Conservation (phyloP, 257 asterid species). For the Paraleonurus japonicus region DNA sequence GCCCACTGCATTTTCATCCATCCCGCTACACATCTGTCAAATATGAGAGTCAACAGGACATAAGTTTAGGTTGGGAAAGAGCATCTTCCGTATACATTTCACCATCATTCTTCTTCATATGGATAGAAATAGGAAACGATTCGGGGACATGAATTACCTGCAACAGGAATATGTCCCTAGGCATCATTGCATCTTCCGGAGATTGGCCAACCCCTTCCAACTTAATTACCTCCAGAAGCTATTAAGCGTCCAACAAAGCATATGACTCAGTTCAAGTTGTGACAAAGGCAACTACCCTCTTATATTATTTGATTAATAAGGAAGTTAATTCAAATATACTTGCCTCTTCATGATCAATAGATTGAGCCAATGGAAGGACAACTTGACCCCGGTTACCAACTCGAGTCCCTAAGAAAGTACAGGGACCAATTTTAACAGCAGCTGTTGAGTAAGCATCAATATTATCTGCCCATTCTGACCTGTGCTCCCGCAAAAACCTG, state of each 20-base stretch:
- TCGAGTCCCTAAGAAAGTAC: slow-evolving; percentile 62
- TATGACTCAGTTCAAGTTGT: not conserved
- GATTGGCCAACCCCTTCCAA: slow-evolving; percentile 74
- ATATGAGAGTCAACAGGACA: no score
- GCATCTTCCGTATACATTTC: not conserved
- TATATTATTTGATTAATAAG: not conserved
- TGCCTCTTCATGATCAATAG: slow-evolving; percentile 97
- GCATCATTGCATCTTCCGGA: slow-evolving; percentile 77
- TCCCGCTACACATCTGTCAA: slow-evolving; percentile 70
- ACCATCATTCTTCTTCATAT: not conserved
- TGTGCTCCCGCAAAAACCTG: slow-evolving; percentile 78
- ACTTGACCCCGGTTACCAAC: slow-evolving; percentile 80
- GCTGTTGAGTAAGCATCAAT: slow-evolving; percentile 80
- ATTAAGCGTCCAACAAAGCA: slow-evolving; percentile 22
- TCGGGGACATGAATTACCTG: slow-evolving; percentile 48
- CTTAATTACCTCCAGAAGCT: slow-evolving; percentile 92
- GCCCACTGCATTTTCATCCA: slow-evolving; percentile 91
- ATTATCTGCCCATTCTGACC: slow-evolving; percentile 96
- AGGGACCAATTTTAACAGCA: slow-evolving; percentile 79
- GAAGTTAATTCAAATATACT: slow-evolving; percentile 26
- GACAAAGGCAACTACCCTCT: not conserved
- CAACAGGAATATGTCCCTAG: slow-evolving; percentile 76
- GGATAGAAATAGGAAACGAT: slow-evolving; percentile 9
- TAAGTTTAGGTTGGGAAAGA: no score
- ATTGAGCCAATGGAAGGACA: slow-evolving; percentile 84